Conservation (phyloP, 768 basidiomycete species). For the Fistulinella prunicolor region DNA sequence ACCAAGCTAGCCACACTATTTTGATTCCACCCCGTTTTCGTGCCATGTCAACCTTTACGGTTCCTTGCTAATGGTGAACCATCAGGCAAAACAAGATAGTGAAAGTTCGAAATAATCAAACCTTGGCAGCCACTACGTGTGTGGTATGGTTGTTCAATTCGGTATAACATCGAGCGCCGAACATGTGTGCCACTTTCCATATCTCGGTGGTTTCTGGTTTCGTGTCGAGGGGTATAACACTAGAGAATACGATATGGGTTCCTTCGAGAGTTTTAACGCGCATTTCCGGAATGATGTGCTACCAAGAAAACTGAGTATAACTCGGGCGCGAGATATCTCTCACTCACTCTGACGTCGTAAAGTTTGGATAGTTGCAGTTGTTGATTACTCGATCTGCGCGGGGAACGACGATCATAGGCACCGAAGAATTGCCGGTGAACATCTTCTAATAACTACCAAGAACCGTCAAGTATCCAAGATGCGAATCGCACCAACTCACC, state of each 20-base stretch:
- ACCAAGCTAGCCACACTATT: conserved; percentile 89
- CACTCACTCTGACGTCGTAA: conserved; percentile 80
- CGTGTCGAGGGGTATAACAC: conserved; percentile 89
- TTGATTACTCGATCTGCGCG: conserved; percentile 22
- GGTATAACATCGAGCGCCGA: conserved; percentile 79
- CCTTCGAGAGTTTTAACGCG: conserved; percentile 75
- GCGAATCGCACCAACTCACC: conserved; percentile 39
- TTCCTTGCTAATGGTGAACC: conserved; percentile 59
- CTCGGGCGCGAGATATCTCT: background rate
- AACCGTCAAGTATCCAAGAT: background rate
- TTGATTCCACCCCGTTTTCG: conserved; percentile 72
- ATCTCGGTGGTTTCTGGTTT: conserved; percentile 76
- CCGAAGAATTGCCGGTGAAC: conserved; percentile 78
- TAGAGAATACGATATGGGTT: conserved; percentile 86
- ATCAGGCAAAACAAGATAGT: conserved; percentile 6
- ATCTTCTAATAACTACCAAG: conserved; percentile 67
- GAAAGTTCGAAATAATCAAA: conserved; percentile 28
- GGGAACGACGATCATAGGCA: conserved; percentile 50
- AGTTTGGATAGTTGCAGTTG: conserved; percentile 32
- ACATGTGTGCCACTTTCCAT: conserved; percentile 83
- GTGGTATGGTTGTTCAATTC: conserved; percentile 68
- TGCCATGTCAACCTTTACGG: conserved; percentile 87
- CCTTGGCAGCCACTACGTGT: conserved; percentile 91
- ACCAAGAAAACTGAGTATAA: conserved; percentile 4
- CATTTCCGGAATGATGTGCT: conserved; percentile 85